Percentiles rank a stretch among this genome's conserved stretches.
These are phyloP conservation scores for Scutellaria galericulata DNA, from an alignment of 257 asterid genomes.

Conservation along the genomic window DNA sequence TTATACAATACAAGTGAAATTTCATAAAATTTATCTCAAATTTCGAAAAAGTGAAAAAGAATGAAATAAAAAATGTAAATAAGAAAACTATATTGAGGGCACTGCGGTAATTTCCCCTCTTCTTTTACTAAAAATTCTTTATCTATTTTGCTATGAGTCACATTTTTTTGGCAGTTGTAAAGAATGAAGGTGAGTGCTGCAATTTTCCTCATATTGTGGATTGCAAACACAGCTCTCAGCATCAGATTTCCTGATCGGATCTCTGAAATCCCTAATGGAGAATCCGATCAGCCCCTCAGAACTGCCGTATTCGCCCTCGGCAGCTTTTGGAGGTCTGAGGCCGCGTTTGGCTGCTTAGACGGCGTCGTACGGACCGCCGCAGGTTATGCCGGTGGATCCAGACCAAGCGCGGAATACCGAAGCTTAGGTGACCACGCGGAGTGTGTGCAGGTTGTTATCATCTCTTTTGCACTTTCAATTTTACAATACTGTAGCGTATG, in stretches of 20 bases:
- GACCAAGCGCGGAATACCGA: conserved; percentile 77
- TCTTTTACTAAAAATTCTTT: background rate
- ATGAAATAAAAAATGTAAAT: background rate
- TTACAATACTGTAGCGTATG: background rate
- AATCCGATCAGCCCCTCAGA: conserved; percentile 52
- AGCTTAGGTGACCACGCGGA: conserved; percentile 92
- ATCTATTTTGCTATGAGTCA: conserved; percentile 1
- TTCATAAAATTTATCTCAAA: too few species aligned
- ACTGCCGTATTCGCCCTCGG: conserved; percentile 89
- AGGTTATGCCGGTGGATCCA: conserved; percentile 90
- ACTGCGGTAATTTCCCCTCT: background rate
- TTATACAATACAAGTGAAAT: too few species aligned
- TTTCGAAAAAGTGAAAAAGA: too few species aligned
- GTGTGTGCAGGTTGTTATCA: conserved; percentile 67
- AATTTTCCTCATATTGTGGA: conserved; percentile 38
- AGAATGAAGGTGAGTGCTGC: conserved; percentile 43
- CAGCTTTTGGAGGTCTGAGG: conserved; percentile 98
- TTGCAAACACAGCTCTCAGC: conserved; percentile 43
- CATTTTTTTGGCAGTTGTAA: background rate
- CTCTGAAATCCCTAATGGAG: conserved; percentile 37
- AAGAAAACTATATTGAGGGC: background rate
- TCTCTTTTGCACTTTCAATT: conserved; percentile 3
- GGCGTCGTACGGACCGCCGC: conserved; percentile 82
- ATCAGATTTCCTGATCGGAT: conserved; percentile 80
- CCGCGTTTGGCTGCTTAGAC: conserved; percentile 81